These are phyloP conservation scores for Garcileccinum viscosum DNA, from an alignment of 1,284 basidiomycete genomes.

Conservation along the genomic window DNA sequence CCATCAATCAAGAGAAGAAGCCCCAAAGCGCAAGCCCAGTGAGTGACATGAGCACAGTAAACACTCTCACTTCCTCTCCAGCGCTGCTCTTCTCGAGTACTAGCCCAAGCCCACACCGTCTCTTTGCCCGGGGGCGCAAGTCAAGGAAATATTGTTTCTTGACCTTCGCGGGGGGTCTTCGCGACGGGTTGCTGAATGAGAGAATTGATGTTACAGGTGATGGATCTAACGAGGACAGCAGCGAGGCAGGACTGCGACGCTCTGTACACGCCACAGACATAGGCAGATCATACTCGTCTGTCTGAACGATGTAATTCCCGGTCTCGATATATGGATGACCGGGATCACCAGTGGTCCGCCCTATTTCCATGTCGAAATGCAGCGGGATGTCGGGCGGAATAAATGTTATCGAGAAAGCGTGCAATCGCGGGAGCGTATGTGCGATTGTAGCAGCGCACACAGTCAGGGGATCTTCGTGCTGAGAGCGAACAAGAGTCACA, in stretches of 20 bases:
- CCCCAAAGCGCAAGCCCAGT: slow-evolving; percentile 64
- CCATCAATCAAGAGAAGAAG: slow-evolving; percentile 43
- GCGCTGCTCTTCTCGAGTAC: slow-evolving; percentile 64
- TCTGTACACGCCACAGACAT: slow-evolving; percentile 52
- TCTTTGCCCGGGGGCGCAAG: slow-evolving; percentile 39
- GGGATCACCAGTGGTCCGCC: slow-evolving; percentile 40
- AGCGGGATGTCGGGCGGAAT: slow-evolving; percentile 53
- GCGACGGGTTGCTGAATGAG: slow-evolving; percentile 40
- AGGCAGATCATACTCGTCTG: slow-evolving; percentile 52
- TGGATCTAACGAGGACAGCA: slow-evolving; percentile 45
- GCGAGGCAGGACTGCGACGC: slow-evolving; percentile 48
- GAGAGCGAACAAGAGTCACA: slow-evolving; percentile 67
- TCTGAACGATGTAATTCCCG: slow-evolving; percentile 60
- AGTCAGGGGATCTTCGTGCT: slow-evolving; percentile 65
- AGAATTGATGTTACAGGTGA: slow-evolving; percentile 43
- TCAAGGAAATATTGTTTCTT: slow-evolving; percentile 34
- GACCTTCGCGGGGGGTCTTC: slow-evolving; percentile 7
- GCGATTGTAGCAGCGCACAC: slow-evolving; percentile 66
- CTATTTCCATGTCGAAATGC: slow-evolving; percentile 35
- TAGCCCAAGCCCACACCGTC: slow-evolving; percentile 47
- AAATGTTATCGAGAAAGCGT: slow-evolving; percentile 66
- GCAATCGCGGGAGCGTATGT: slow-evolving; percentile 65
- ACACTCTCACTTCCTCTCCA: slow-evolving; percentile 71
- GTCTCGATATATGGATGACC: slow-evolving; percentile 37
- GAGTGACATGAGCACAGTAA: slow-evolving; percentile 61